These are phyloP conservation scores for Cornus suecica DNA, from an alignment of 148 eudicot genomes.

Conservation along the genomic window DNA sequence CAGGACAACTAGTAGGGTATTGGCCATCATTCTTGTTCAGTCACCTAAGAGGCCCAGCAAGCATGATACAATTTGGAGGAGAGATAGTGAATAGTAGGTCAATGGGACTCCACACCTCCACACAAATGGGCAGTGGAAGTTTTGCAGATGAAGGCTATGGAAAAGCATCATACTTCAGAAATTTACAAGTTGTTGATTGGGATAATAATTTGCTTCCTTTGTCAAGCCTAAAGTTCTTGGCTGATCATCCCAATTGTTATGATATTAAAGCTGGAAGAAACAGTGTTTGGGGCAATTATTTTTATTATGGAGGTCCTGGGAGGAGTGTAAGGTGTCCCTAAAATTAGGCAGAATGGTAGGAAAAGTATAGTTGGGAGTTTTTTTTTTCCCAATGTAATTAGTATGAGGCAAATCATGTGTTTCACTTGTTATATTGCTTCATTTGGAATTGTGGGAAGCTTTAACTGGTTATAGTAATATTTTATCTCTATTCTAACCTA, in stretches of 20 bases:
- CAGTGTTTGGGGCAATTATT: slow-evolving; percentile 81
- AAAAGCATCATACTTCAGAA: slow-evolving; percentile 88
- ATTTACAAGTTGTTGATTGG: slow-evolving; percentile 92
- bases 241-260: slow-evolving; percentile 95
- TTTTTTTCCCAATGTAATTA: too few species aligned
- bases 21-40: slow-evolving; percentile 90
- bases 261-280: slow-evolving; percentile 77
- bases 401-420: too few species aligned
- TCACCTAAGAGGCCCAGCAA: slow-evolving; percentile 69
- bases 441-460: too few species aligned
- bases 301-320: slow-evolving; percentile 98
- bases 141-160: slow-evolving; percentile 85
- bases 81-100: slow-evolving; percentile 77
- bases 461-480: too few species aligned
- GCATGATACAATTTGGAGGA: slow-evolving; percentile 97
- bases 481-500: too few species aligned
- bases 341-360: too few species aligned
- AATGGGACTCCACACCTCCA: slow-evolving; percentile 76
- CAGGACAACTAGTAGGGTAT: slow-evolving; percentile 80
- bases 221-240: slow-evolving; percentile 61
- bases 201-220: slow-evolving; percentile 82
- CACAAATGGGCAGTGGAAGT: slow-evolving; percentile 98
- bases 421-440: too few species aligned
- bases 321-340: slow-evolving; percentile 69
- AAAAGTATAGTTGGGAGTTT: too few species aligned